Evolutionary conservation across 176 grass and related monocot genomes (phyloP), one percentile per base, ranked within the genome.

Genomic region (Oryza coarctata): DNA sequence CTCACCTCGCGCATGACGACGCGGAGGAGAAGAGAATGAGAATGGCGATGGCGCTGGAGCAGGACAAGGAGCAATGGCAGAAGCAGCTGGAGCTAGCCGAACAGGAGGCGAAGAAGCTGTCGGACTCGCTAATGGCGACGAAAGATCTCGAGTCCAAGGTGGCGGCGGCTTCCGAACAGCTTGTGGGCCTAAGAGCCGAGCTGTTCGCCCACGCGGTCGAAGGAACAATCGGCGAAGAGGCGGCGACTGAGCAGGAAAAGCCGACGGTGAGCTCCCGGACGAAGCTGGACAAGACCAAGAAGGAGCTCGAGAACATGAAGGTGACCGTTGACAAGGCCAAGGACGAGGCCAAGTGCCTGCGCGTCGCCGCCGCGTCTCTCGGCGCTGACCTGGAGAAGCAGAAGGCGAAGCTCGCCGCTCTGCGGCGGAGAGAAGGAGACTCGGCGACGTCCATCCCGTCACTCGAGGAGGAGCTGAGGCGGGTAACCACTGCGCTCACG

Each of bases 11-110:
- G 3, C 93, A 93, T 34, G 74, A 80, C 3, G 77, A 84, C 22
- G 85, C 85, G 52, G 93, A 95, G 84, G 91, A 88, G 86, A 81
- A 77, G 63, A 78, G 91, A n/a, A 66, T 85, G 34, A 34, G 9
- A 38, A 63, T 82, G 14, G 86, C 82, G 2, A 0, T 88, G 73
- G 76, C 76, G n/a, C 88, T 86, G 57, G 87, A 88, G 74, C 60
- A 83, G 15, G 93, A 99, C 20, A 95, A 85, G 83, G 10, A 49
- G 63, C 80, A 22, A 28, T 89, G 89, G 88, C 89, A 92, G 69
- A 83, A 45, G 7, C 87, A 95, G 65, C 34, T 93, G 71, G 87
- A 93, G 79, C 68, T 83, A 23, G 82, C 80, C 8, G 83, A 90
- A 45, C 64, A 44, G 8, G 89, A 99, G 65, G 68, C 76, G 29